phyloP scores from a whole-genome alignment of 257 asterid species.

The Fraxinus americana region DNA sequence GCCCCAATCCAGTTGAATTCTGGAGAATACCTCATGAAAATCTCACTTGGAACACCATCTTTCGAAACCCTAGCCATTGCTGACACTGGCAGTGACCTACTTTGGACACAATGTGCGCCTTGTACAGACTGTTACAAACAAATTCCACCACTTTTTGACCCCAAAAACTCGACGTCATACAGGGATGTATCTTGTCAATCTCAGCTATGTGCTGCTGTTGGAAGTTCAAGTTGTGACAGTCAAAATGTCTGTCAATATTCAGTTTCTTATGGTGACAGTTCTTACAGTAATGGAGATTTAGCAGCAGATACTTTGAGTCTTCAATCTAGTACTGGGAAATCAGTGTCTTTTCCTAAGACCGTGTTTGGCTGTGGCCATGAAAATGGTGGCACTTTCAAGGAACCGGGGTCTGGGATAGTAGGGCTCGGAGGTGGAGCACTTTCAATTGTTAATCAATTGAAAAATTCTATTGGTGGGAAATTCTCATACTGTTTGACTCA shows the following conservation, averaged over 20 bases:
- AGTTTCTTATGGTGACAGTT: constrained; percentile 40
- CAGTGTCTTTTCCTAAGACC: constrained; percentile 32
- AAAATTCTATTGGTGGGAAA: constrained; percentile 30
- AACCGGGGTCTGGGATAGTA: constrained; percentile 45
- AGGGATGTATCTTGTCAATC: constrained; percentile 33
- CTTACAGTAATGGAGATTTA: constrained; percentile 42
- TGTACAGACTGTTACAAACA: constrained; percentile 51
- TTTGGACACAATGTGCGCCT: constrained; percentile 67
- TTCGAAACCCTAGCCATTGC: constrained; percentile 42
- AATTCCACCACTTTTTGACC: constrained; percentile 50
- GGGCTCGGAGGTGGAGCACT: constrained; percentile 59
- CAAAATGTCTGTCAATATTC: constrained; percentile 34
- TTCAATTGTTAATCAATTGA: constrained; percentile 50
- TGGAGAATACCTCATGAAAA: constrained; percentile 55
- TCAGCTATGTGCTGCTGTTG: constrained; percentile 22
- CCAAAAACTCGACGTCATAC: constrained; percentile 27
- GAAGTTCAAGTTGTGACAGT: constrained; percentile 7
- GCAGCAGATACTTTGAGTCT: constrained; percentile 50
- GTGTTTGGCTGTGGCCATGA: constrained; percentile 60
- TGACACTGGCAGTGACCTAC: constrained; percentile 66
- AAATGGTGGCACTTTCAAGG: constrained; percentile 42
- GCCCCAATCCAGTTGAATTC: constrained; percentile 10
- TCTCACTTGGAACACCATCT: constrained; percentile 60
- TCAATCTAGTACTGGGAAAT: constrained; percentile 16
- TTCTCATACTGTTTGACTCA: constrained; percentile 62